Evolutionary conservation across 495 filamentous ascomycete species (phyloP).

Genomic region (Xylona heveae): DNA sequence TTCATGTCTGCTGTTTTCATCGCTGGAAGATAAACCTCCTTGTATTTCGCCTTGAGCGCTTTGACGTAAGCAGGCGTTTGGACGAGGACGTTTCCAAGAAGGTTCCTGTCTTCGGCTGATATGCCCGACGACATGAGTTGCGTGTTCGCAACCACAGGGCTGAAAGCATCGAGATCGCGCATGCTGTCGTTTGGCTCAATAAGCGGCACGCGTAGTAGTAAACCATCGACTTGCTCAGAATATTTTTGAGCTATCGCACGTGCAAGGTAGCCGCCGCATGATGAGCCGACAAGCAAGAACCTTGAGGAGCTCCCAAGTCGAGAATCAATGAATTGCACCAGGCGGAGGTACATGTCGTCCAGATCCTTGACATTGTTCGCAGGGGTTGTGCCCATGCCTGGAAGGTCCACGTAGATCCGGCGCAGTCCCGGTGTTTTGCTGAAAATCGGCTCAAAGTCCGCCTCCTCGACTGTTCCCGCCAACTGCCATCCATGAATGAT

Average conservation of each 20-base stretch:
- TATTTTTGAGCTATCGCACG: slow-evolving; percentile 15
- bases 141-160: slow-evolving; percentile 11
- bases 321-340: slow-evolving; percentile 14
- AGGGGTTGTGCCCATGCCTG: slow-evolving; percentile 15
- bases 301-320: slow-evolving; percentile 10
- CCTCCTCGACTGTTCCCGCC: slow-evolving; percentile 11
- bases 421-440: slow-evolving; percentile 11
- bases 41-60: slow-evolving; percentile 12
- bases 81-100: slow-evolving; percentile 13
- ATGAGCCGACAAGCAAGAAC: slow-evolving; percentile 14
- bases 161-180: slow-evolving; percentile 14
- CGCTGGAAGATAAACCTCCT: slow-evolving; percentile 9
- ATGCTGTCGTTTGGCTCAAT: slow-evolving; percentile 12
- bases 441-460: slow-evolving; percentile 16
- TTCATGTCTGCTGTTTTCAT: slow-evolving; percentile 9
- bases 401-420: slow-evolving; percentile 16
- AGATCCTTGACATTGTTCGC: slow-evolving; percentile 13
- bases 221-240: slow-evolving; percentile 11
- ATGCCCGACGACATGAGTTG: slow-evolving; percentile 12
- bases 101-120: slow-evolving; percentile 10
- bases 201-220: slow-evolving; percentile 14
- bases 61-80: slow-evolving; percentile 14
- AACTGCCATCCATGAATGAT: slow-evolving; percentile 16
- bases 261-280: slow-evolving; percentile 14
- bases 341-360: slow-evolving; percentile 13